phyloP scores from a whole-genome alignment of 2,329 filamentous ascomycete species.

The Cladophialophora chaetospira region DNA sequence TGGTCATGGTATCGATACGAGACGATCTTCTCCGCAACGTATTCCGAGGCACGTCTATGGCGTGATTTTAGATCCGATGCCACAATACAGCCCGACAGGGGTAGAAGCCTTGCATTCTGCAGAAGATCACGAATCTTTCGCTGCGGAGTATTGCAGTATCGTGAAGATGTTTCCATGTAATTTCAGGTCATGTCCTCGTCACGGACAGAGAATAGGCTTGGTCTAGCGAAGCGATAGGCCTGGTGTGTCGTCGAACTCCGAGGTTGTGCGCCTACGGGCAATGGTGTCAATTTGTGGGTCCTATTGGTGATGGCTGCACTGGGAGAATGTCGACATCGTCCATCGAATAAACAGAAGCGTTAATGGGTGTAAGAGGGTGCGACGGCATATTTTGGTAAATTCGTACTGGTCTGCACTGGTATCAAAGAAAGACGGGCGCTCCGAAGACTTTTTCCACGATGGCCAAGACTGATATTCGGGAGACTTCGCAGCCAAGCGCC shows the following conservation, averaged over 20 bases:
- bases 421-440: neutral
- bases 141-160: neutral
- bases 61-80: constrained; percentile 16
- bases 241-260: constrained; percentile 10
- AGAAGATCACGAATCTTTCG: neutral
- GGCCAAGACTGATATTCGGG: neutral
- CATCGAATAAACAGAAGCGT: too few species aligned
- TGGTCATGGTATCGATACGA: neutral
- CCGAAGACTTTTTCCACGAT: neutral
- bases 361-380: too few species aligned
- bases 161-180: too few species aligned
- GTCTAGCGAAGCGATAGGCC: neutral
- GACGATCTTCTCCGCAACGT: neutral
- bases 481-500: neutral
- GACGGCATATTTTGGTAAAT: too few species aligned
- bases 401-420: neutral
- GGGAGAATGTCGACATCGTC: neutral
- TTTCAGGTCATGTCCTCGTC: too few species aligned
- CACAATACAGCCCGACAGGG: neutral
- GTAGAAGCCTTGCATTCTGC: neutral
- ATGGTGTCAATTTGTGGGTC: constrained; percentile 19
- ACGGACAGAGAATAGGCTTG: too few species aligned
- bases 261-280: neutral
- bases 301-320: constrained; percentile 3
- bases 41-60: neutral